Conservation (phyloP, 139 green algal species). For the Chlamydomonas asymmetrica region DNA sequence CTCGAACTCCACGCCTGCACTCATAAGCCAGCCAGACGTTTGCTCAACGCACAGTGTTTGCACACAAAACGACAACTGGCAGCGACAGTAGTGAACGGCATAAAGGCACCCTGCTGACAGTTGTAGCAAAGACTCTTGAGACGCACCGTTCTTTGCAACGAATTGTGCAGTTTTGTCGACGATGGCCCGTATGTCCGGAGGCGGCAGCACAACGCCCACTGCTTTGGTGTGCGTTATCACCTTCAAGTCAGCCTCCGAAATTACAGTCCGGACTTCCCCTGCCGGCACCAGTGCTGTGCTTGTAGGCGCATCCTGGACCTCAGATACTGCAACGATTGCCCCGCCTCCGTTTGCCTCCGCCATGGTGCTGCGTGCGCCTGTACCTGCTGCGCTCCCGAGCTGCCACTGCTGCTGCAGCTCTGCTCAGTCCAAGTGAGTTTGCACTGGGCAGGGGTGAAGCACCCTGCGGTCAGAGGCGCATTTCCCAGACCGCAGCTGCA, state of each 20-base stretch:
- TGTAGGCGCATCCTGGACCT: conserved; percentile 49
- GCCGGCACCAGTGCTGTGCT: conserved; percentile 18
- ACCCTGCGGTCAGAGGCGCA: too few relatives aligned
- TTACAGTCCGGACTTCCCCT: conserved; percentile 20
- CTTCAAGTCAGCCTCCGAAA: conserved; percentile 59
- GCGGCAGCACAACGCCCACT: conserved; percentile 92
- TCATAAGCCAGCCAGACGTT: too few relatives aligned
- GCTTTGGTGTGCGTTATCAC: conserved; percentile 88
- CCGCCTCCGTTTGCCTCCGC: conserved; percentile 23
- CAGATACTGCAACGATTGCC: conserved; percentile 69
- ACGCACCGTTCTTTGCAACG: conserved; percentile 91
- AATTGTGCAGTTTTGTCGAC: conserved; percentile 99
- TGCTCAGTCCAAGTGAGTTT: too few relatives aligned
- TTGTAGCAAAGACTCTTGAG: neutral
- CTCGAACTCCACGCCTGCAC: conserved; percentile 92
- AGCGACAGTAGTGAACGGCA: neutral
- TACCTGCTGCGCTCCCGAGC: too few relatives aligned
- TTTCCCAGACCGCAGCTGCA: too few relatives aligned
- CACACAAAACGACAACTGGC: neutral
- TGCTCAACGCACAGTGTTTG: too few relatives aligned
- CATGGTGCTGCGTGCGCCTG: neutral
- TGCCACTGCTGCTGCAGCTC: too few relatives aligned
- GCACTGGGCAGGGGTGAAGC: too few relatives aligned
- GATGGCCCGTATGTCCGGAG: conserved; percentile 93
- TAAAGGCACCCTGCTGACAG: neutral